A percentile compares a stretch with the other conserved stretches of the same genome.
phyloP scores from a whole-genome alignment of 75 land plant genomes.

The Azolla pinnata region DNA sequence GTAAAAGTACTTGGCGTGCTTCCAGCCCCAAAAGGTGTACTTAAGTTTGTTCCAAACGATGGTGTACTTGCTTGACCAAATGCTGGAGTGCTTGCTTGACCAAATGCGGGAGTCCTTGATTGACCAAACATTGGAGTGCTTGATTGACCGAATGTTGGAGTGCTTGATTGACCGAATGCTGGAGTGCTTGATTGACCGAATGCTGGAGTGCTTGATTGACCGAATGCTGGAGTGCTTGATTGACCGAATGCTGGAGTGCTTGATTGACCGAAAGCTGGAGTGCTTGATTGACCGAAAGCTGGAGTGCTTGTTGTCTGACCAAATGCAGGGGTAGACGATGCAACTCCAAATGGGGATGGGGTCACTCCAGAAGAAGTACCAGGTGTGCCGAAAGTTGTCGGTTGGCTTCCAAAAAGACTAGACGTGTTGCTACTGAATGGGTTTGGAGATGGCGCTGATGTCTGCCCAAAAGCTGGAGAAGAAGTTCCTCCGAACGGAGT shows the following conservation, averaged over 20 bases:
- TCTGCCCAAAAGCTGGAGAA: conserved; percentile 36
- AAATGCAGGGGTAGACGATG: conserved; percentile 34
- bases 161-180: too few species aligned
- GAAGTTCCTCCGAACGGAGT: conserved; percentile 43
- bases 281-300: too few species aligned
- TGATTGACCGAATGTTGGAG: too few species aligned
- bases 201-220: too few species aligned
- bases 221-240: too few species aligned
- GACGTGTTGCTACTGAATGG: background rate
- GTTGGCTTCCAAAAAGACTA: conserved; percentile 11
- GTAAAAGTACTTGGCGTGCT: conserved; percentile 47
- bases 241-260: too few species aligned
- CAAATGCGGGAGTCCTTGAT: too few species aligned
- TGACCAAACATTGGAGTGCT: too few species aligned
- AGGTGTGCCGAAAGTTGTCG: conserved; percentile 13
- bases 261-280: too few species aligned
- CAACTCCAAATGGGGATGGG: conserved; percentile 31
- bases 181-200: too few species aligned
- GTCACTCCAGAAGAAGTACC: conserved; percentile 11
- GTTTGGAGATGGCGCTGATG: conserved; percentile 6
- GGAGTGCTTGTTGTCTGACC: conserved; percentile 29
- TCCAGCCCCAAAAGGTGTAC: conserved; percentile 44
- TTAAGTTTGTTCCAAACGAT: conserved; percentile 35
- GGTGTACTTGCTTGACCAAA: conserved; percentile 35
- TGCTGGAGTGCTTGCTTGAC: conserved; percentile 25